These are phyloP conservation scores for Leptographium wingfieldii DNA, from an alignment of 2,329 filamentous ascomycete species.

Conservation along the genomic window DNA sequence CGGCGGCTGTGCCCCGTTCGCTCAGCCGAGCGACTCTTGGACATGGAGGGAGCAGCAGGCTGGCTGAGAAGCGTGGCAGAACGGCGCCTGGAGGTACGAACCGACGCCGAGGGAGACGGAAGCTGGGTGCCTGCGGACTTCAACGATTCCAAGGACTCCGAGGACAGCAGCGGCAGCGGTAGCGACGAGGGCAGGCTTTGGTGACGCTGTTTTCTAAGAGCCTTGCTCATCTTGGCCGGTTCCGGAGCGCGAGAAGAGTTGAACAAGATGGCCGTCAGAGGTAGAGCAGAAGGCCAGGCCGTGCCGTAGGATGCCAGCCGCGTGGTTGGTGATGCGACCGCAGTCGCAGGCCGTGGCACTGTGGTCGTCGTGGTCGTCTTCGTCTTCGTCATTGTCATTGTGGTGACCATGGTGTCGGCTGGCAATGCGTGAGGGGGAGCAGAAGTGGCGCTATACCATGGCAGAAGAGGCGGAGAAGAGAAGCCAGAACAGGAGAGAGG, in stretches of 20 bases:
- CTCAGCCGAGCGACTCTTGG: neutral
- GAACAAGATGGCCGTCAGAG: too few relatives aligned
- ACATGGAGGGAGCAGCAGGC: neutral
- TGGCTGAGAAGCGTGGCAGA: neutral
- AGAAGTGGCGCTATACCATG: too few relatives aligned
- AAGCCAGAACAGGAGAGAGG: too few relatives aligned
- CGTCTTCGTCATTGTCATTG: too few relatives aligned
- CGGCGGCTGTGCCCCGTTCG: neutral
- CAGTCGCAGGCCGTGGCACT: too few relatives aligned
- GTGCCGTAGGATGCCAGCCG: too few relatives aligned
- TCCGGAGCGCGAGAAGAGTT: neutral
- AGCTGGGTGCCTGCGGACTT: neutral
- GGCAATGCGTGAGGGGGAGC: too few relatives aligned
- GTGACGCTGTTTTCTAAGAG: slow-evolving; percentile 6
- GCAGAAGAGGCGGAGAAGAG: too few relatives aligned
- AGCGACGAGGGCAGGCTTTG: slow-evolving; percentile 6
- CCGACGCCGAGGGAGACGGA: neutral
- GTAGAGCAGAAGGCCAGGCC: too few relatives aligned
- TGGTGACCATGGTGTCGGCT: too few relatives aligned
- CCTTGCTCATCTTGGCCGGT: neutral
- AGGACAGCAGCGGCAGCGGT: neutral
- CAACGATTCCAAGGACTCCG: neutral
- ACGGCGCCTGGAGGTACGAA: slow-evolving; percentile 1
- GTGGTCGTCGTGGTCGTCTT: too few relatives aligned
- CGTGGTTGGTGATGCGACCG: too few relatives aligned